Percentiles rank a stretch among this genome's conserved stretches.
Evolutionary conservation across 192 early-diverging fungal genomes (phyloP).

Genomic region (Mortierella hygrophila): DNA sequence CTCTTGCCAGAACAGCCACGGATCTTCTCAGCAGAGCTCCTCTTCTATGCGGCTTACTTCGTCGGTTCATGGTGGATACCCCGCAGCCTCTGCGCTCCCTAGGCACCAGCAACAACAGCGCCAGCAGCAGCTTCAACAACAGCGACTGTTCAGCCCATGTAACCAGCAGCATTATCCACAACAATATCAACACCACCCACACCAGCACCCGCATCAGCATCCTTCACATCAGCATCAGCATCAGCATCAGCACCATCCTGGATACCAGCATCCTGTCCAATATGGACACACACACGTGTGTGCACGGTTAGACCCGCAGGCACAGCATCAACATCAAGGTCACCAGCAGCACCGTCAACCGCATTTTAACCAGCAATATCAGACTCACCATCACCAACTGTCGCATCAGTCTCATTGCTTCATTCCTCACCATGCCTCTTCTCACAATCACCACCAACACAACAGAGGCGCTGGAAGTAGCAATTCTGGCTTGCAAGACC

Average conservation of each 20-base stretch:
- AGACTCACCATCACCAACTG: neutral
- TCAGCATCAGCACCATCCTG: neutral
- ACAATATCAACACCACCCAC: slow-evolving; percentile 7
- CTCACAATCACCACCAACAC: neutral
- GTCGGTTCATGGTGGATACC: neutral
- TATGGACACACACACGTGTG: too few species aligned
- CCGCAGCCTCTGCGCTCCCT: neutral
- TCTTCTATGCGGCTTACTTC: neutral
- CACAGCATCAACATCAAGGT: neutral
- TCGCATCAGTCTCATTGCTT: neutral
- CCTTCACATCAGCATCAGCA: too few species aligned
- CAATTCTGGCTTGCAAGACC: neutral
- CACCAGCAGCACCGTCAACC: slow-evolving; percentile 2
- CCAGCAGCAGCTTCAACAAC: slow-evolving; percentile 7
- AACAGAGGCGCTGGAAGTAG: neutral
- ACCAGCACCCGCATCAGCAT: neutral
- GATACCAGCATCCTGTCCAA: neutral
- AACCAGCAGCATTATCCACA: neutral
- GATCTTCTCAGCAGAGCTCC: neutral
- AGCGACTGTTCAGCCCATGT: neutral
- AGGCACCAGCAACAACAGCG: neutral
- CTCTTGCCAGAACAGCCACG: neutral
- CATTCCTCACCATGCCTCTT: neutral
- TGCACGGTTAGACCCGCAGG: neutral
- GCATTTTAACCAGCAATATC: neutral